These are phyloP conservation scores for Aspergillus terreus DNA, from an alignment of 2,329 filamentous ascomycete genomes.

Conservation along the genomic window DNA sequence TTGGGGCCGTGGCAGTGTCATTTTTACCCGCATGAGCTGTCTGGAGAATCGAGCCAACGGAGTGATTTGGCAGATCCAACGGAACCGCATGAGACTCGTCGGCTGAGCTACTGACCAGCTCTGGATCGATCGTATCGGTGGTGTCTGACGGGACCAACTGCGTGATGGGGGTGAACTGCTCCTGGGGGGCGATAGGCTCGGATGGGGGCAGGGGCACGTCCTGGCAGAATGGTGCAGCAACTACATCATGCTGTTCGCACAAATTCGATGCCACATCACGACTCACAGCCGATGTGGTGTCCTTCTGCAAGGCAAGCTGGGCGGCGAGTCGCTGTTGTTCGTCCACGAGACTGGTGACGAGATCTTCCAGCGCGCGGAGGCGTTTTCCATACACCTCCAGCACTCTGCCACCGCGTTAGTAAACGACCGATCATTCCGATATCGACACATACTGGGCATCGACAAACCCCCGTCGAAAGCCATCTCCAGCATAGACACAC, in stretches of 20 bases:
- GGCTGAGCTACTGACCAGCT: neutral
- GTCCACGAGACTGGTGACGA: constrained; percentile 3
- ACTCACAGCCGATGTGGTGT: neutral
- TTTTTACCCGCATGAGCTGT: neutral
- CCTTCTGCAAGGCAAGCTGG: neutral
- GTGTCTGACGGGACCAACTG: neutral
- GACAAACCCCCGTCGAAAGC: constrained; percentile 9
- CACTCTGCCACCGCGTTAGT: neutral
- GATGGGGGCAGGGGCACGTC: neutral
- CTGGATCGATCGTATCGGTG: neutral
- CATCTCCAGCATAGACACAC: constrained; percentile 14
- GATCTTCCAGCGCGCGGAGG: constrained; percentile 4
- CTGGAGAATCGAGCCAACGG: neutral
- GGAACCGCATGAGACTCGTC: neutral
- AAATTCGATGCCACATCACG: neutral
- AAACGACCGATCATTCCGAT: neutral
- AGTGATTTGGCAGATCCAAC: neutral
- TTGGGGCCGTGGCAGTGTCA: neutral
- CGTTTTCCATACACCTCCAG: constrained; percentile 4
- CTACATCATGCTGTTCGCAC: neutral
- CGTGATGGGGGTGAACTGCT: neutral
- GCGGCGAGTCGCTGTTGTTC: constrained; percentile 3
- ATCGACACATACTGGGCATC: constrained; percentile 11
- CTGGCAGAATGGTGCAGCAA: neutral
- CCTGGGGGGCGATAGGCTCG: neutral